Conservation (phyloP, 345 rosid species). For the Psidium friedrichsthalianum region DNA sequence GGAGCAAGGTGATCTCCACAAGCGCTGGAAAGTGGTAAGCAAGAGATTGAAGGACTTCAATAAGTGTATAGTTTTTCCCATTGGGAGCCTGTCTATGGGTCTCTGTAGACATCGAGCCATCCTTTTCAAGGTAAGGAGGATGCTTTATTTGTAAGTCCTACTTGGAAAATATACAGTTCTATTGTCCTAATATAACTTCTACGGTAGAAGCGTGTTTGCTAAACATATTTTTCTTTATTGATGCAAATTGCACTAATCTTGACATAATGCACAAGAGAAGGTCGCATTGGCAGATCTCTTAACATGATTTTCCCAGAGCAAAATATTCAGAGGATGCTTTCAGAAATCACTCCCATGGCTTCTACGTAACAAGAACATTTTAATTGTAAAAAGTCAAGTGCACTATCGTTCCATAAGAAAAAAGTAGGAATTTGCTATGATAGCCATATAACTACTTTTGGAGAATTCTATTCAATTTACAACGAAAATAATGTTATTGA, state of each 20-base stretch:
- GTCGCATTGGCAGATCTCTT: neutral
- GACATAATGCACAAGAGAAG: neutral
- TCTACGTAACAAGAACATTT: neutral
- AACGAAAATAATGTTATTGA: neutral
- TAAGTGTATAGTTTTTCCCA: slow-evolving; percentile 75
- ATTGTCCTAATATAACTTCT: neutral
- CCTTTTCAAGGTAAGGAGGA: slow-evolving; percentile 61
- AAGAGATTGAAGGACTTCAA: slow-evolving; percentile 51
- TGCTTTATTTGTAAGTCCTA: neutral
- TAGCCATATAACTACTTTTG: neutral
- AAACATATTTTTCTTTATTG: neutral
- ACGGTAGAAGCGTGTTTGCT: neutral
- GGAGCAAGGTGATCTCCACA: slow-evolving; percentile 80
- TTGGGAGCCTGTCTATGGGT: slow-evolving; percentile 77
- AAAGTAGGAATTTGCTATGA: neutral
- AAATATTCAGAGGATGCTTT: neutral
- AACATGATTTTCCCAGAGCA: neutral
- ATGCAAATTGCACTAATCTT: neutral
- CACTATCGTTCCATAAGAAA: neutral
- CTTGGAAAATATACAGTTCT: neutral
- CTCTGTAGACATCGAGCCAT: slow-evolving; percentile 96
- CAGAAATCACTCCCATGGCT: neutral
- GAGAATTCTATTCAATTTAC: neutral
- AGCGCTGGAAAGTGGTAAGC: slow-evolving; percentile 70
- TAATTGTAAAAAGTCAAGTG: neutral